Evolutionary conservation across 2,329 filamentous ascomycete genomes (phyloP), one percentile per base, ranked within the genome.

Genomic region (Fusarium sp.): DNA sequence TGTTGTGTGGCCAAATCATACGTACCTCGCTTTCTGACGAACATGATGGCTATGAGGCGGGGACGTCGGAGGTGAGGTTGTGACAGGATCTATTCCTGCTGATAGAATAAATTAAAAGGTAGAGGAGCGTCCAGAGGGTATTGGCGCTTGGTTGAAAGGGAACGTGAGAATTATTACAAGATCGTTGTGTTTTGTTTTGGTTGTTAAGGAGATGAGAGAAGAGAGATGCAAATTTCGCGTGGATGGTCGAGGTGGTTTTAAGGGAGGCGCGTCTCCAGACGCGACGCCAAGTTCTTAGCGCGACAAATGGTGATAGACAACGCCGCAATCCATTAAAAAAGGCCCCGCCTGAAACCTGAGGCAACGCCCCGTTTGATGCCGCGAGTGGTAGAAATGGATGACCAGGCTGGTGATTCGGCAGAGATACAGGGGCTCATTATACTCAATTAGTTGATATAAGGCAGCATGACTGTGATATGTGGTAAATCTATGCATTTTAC

Each of bases 1-100:
- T 21, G n/a, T 46, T n/a, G 42, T 39, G 40, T 41, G 37, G 37
- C 48, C 27, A 43, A 40, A 47, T 33, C 58, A 54, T 68, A 82
- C 85, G 72, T 82, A 88, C 86, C 86, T 77, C 87, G 83, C 84
- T 88, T 88, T 78, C 84, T 84, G 78, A 89, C 87, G 77, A 85
- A 89, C 87, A 89, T 89, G 75, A 74, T 78, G 81, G 69, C 67
- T 58, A 64, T 59, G 56, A 62, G 61, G 61, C 53, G 54, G 65
- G 66, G 64, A 61, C 56, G 51, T 60, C 62, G 61, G 57, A 67
- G 61, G 57, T 57, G 65, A 63, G 60, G 29, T 37, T 54, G 46
- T 63, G 66, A 64, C 67, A 70, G 69, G 63, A 63, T 72, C 55
- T 74, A 36, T 66, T 66, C 62, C 63, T 69, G 66, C 70, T 70